Evolutionary conservation across 2,329 filamentous ascomycete species (phyloP).

Genomic region (Paracamarosporium sp.): DNA sequence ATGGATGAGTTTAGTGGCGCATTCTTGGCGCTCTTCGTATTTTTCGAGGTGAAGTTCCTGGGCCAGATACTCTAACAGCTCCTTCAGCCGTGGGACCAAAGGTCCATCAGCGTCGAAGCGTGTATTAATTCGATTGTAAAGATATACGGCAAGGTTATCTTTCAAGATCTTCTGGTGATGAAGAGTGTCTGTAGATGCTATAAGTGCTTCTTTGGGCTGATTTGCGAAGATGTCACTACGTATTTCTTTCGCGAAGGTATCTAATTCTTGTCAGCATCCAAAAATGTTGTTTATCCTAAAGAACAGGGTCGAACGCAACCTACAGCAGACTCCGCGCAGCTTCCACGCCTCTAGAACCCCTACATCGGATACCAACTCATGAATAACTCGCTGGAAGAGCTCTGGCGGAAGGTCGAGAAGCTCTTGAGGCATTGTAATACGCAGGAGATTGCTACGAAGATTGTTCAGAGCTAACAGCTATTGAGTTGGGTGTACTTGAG

Average conservation of each 20-base stretch:
- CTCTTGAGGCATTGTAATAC: not conserved
- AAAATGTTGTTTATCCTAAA: not conserved
- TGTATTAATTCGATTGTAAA: slow-evolving; percentile 1
- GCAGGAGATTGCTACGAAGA: too few relatives aligned
- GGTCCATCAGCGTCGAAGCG: not conserved
- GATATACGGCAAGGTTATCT: not conserved
- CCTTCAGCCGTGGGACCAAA: not conserved
- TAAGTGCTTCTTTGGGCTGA: slow-evolving; percentile 2
- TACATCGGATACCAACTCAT: slow-evolving; percentile 7
- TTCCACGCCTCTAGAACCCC: slow-evolving; percentile 12
- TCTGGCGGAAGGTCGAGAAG: slow-evolving; percentile 14
- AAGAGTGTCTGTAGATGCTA: not conserved
- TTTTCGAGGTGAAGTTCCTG: not conserved
- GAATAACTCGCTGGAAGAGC: slow-evolving; percentile 10
- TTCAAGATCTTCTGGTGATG: not conserved
- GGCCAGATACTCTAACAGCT: not conserved
- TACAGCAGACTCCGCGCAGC: slow-evolving; percentile 9
- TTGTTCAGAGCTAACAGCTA: too few relatives aligned
- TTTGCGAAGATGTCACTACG: slow-evolving; percentile 1
- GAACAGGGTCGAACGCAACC: not conserved
- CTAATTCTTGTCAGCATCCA: not conserved
- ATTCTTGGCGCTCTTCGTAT: not conserved
- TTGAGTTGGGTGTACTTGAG: too few relatives aligned
- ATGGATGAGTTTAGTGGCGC: not conserved
- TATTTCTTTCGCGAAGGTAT: slow-evolving; percentile 9